A percentile compares a stretch with the other conserved stretches of the same genome.
These are phyloP conservation scores for Leishmania tarentolae DNA, from an alignment of 208 protist genomes.

Conservation along the genomic window DNA sequence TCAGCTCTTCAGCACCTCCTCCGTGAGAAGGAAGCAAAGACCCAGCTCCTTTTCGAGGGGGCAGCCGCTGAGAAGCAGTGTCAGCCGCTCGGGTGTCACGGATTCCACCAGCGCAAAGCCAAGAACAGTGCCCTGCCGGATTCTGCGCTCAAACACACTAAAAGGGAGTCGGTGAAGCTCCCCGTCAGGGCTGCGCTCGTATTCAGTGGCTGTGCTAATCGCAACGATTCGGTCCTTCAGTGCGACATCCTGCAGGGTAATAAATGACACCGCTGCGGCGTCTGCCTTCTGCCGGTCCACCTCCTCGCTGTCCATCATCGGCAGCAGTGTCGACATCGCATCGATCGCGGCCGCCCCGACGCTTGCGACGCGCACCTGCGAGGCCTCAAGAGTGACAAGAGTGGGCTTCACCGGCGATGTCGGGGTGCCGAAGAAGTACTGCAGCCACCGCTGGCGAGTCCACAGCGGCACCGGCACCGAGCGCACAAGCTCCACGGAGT, in stretches of 20 bases:
- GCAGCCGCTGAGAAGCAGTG: slow-evolving; percentile 46
- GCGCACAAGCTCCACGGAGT: slow-evolving; percentile 32
- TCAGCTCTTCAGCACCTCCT: slow-evolving; percentile 38
- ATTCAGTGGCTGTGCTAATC: slow-evolving; percentile 56
- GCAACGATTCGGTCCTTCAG: slow-evolving; percentile 60
- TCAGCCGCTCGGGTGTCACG: slow-evolving; percentile 38
- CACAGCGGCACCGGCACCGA: slow-evolving; percentile 19
- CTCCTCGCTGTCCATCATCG: slow-evolving; percentile 54
- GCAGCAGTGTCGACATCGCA: slow-evolving; percentile 63
- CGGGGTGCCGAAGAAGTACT: slow-evolving; percentile 70
- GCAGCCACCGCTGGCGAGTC: slow-evolving; percentile 57
- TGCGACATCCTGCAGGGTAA: slow-evolving; percentile 52
- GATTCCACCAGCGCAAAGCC: slow-evolving; percentile 74
- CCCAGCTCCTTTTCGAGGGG: slow-evolving; percentile 42
- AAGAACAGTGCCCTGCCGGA: slow-evolving; percentile 38
- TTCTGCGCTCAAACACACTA: slow-evolving; percentile 43
- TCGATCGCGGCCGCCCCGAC: slow-evolving; percentile 42
- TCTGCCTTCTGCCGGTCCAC: slow-evolving; percentile 16
- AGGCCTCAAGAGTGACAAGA: slow-evolving; percentile 37
- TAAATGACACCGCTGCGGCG: slow-evolving; percentile 47
- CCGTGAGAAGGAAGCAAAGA: slow-evolving; percentile 61
- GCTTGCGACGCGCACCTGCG: slow-evolving; percentile 44
- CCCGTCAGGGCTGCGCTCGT: slow-evolving; percentile 47
- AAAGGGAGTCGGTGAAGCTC: slow-evolving; percentile 51
- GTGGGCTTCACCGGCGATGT: slow-evolving; percentile 49